Percentiles rank a stretch among this genome's conserved stretches.
Conservation (phyloP, 2,329 filamentous ascomycete genomes). For the Magnaporthiopsis rhizophila region DNA sequence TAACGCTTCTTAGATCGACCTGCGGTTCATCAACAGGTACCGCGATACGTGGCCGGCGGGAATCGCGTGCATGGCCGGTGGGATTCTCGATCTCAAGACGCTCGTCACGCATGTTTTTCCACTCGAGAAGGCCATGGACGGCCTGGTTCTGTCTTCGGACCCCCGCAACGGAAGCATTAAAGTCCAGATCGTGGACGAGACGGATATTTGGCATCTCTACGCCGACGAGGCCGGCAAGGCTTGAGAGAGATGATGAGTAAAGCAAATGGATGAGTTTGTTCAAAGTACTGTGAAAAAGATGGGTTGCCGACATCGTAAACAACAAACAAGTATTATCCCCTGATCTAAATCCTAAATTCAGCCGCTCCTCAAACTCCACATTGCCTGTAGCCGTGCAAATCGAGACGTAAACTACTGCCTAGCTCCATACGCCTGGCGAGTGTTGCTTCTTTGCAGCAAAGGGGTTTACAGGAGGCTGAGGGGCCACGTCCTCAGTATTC, state of each 20-base stretch:
- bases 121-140: constrained; percentile 53
- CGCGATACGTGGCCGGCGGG: constrained; percentile 62
- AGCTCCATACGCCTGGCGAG: too few species aligned
- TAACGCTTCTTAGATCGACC: constrained; percentile 51
- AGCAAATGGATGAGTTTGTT: too few species aligned
- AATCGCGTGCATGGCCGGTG: constrained; percentile 51
- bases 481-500: too few species aligned
- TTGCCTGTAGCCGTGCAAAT: too few species aligned
- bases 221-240: background rate
- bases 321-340: too few species aligned
- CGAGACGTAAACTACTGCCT: too few species aligned
- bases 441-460: too few species aligned
- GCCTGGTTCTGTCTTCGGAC: constrained; percentile 44
- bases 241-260: background rate
- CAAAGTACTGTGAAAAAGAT: too few species aligned
- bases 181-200: constrained; percentile 49
- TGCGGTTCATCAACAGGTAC: constrained; percentile 65
- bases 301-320: too few species aligned
- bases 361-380: too few species aligned
- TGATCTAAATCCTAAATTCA: too few species aligned
- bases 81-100: constrained; percentile 52
- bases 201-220: constrained; percentile 12
- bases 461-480: too few species aligned
- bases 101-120: constrained; percentile 57
- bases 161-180: constrained; percentile 48